Conservation (phyloP, 768 basidiomycete species). For the Podaxis pistillaris region DNA sequence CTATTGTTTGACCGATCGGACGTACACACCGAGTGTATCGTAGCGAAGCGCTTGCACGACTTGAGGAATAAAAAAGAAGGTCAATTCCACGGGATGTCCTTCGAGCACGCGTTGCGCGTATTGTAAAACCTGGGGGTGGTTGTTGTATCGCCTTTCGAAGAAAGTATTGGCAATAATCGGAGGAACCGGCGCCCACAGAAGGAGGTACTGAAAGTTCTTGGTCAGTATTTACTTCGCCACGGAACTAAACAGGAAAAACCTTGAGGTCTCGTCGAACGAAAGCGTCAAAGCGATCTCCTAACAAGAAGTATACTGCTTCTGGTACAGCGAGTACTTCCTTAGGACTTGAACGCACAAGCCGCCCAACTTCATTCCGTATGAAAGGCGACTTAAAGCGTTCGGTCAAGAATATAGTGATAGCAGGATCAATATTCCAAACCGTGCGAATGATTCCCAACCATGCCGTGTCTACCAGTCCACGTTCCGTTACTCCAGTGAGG, state of each 20-base stretch:
- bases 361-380: conserved; percentile 70
- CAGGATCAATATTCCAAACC: conserved; percentile 82
- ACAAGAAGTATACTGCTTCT: conserved; percentile 77
- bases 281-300: conserved; percentile 69
- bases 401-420: conserved; percentile 77
- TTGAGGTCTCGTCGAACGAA: conserved; percentile 67
- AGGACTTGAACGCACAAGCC: conserved; percentile 72
- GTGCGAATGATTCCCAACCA: conserved; percentile 72
- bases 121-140: conserved; percentile 85
- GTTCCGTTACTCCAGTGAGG: conserved; percentile 49
- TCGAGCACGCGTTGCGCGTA: conserved; percentile 95
- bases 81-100: conserved; percentile 90
- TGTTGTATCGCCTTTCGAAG: conserved; percentile 83
- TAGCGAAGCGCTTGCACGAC: conserved; percentile 94
- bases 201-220: conserved; percentile 57
- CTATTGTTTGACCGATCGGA: not conserved
- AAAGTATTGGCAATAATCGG: conserved; percentile 79
- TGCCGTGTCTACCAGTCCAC: conserved; percentile 57
- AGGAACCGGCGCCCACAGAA: conserved; percentile 87
- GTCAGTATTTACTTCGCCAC: not conserved
- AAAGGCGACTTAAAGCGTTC: conserved; percentile 79
- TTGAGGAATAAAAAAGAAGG: conserved; percentile 99
- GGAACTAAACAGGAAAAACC: conserved; percentile 36
- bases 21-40: conserved; percentile 73
- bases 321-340: conserved; percentile 68